Evolutionary conservation across 805 yeast genomes (phyloP), one percentile per base, ranked within the genome.

Genomic region (Candida nanaspora): DNA sequence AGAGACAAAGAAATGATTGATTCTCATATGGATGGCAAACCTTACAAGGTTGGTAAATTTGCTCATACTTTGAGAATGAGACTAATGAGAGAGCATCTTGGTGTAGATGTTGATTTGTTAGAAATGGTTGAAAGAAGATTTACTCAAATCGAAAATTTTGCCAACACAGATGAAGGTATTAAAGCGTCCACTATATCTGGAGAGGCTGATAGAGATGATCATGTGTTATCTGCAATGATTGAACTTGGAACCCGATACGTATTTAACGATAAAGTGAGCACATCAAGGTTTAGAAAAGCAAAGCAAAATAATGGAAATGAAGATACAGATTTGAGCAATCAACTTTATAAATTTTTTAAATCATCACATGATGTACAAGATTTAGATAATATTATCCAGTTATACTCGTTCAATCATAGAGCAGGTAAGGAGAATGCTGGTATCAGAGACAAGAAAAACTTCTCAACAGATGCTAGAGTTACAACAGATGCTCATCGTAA

Each of bases 31-130:
- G 82, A 80, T 45, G 97, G 95, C 2, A 65, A 78, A 52, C 84
- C 86, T 0, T 91, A 78, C 59, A 62, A 71, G 45, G 98, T 91
- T 2, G 91, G 87, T 3, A 80, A 78, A 50, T 93, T 91, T 67
- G 87, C 98, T 0, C 95, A 87, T 58, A 81, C 93, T 2, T 65
- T 93, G 44, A 74, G 99, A 52, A 76, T 88, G 68, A 73, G 97
- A 46, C 69, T 94, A 38, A 93, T 93, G 98, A 75, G 98, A 48
- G 99, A 93, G 56, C 99, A 93, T 63, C 58, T 93, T 21, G 99
- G 98, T 21, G 82, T 95, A 40, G 94, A 88, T 59, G 93, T 88
- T 33, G 97, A 89, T 61, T 67, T 82, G 14, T 62, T 88, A 21
- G 97, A 89, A 42, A 62, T 83, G 34, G 83, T 87, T 26, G 96